Conservation (phyloP, 176 grass and related monocot genomes). For the Lolium rigidum region DNA sequence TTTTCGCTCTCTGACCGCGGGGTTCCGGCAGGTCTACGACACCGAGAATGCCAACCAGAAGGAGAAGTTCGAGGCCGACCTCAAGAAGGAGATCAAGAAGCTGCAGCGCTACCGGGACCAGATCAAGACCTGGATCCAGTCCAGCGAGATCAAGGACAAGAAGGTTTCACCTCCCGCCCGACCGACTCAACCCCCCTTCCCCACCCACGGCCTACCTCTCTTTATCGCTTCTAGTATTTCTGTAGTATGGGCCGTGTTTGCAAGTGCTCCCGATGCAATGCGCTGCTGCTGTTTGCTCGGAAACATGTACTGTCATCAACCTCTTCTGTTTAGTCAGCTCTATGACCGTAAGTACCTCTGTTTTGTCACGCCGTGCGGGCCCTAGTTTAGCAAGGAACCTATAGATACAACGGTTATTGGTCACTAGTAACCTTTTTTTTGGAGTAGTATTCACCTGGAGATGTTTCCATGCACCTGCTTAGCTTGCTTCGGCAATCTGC, state of each 20-base stretch:
- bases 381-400: neutral
- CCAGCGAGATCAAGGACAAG: constrained; percentile 99
- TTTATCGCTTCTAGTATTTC: neutral
- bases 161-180: constrained; percentile 59
- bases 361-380: neutral
- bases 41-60: constrained; percentile 99
- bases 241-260: too few species aligned
- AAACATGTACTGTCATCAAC: neutral
- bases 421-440: neutral
- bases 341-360: neutral
- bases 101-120: constrained; percentile 98
- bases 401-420: neutral
- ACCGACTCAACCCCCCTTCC: neutral
- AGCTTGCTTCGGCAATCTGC: neutral
- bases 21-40: constrained; percentile 79
- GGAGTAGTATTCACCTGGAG: neutral
- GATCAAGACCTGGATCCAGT: constrained; percentile 99
- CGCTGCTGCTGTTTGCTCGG: neutral
- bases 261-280: constrained; percentile 24
- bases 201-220: neutral
- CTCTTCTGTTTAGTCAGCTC: constrained; percentile 3
- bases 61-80: constrained; percentile 99
- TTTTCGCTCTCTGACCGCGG: neutral
- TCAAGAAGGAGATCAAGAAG: constrained; percentile 99
- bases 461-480: neutral